These are phyloP conservation scores for Apiotrichum gracile DNA, from an alignment of 1,284 basidiomycete genomes.

Conservation along the genomic window DNA sequence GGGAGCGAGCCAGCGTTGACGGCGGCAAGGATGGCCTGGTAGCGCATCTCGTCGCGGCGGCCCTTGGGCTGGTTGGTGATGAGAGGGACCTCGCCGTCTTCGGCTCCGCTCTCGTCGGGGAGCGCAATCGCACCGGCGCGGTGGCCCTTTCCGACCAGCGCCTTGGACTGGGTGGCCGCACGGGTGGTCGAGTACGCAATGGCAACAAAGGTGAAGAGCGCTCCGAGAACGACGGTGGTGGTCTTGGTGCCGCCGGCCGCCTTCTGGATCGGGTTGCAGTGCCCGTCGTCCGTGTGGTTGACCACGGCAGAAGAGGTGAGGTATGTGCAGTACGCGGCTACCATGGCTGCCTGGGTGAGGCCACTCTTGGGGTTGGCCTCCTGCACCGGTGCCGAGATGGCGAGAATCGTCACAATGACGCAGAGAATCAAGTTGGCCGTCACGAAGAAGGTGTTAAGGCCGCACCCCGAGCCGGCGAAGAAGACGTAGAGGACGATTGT, in stretches of 20 bases:
- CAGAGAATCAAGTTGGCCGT: constrained; percentile 83
- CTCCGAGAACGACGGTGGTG: constrained; percentile 84
- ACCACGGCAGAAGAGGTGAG: constrained; percentile 89
- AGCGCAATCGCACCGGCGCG: constrained; percentile 56
- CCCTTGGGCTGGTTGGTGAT: constrained; percentile 79
- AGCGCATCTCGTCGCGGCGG: constrained; percentile 75
- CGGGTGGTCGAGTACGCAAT: constrained; percentile 96
- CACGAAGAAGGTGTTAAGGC: constrained; percentile 87
- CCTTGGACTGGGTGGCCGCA: constrained; percentile 90
- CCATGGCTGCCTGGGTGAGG: constrained; percentile 92
- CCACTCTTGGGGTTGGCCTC: constrained; percentile 92
- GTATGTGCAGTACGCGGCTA: constrained; percentile 95
- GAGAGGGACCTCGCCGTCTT: constrained; percentile 56
- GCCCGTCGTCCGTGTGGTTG: constrained; percentile 71
- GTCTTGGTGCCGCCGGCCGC: constrained; percentile 62
- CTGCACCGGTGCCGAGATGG: constrained; percentile 80
- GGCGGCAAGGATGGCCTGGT: constrained; percentile 90
- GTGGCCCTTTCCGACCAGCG: constrained; percentile 67
- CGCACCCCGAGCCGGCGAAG: constrained; percentile 81
- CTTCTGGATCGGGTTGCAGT: constrained; percentile 79
- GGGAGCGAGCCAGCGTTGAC: constrained; percentile 96
- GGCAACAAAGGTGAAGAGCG: constrained; percentile 92
- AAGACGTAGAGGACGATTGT: constrained; percentile 86
- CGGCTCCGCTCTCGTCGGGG: constrained; percentile 48
- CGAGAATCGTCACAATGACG: constrained; percentile 73